These are phyloP conservation scores for Xylaria grammica DNA, from an alignment of 495 filamentous ascomycete genomes.

Conservation along the genomic window DNA sequence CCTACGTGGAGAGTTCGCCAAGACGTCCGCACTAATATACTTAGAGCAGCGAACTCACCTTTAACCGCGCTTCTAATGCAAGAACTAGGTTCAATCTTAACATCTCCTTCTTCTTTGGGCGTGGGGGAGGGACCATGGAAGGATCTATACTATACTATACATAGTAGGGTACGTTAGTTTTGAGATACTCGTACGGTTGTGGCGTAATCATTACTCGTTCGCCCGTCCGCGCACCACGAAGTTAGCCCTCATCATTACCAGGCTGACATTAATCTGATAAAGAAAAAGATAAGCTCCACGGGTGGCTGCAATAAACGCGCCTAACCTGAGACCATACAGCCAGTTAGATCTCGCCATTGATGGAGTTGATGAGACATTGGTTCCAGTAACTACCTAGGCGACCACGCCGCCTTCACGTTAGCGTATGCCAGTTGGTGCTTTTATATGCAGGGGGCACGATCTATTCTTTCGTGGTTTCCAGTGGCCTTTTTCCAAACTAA, in stretches of 20 bases:
- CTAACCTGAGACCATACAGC: constrained; percentile 3
- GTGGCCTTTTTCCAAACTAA: background rate
- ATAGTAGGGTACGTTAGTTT: too few relatives aligned
- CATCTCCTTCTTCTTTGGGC: background rate
- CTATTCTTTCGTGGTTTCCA: background rate
- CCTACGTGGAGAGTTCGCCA: background rate
- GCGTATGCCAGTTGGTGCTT: background rate
- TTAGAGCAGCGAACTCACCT: background rate
- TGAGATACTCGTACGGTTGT: too few relatives aligned
- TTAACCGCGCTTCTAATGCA: background rate
- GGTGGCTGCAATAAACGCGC: background rate
- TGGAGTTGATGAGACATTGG: background rate
- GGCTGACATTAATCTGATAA: constrained; percentile 9
- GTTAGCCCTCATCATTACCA: background rate
- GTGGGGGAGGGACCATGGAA: too few relatives aligned
- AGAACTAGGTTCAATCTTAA: background rate
- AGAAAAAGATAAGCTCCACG: background rate
- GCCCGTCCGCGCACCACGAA: too few relatives aligned
- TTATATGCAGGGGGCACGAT: background rate
- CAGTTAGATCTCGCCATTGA: background rate
- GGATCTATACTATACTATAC: too few relatives aligned
- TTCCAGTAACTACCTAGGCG: background rate
- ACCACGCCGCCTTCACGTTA: constrained; percentile 9
- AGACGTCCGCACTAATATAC: constrained; percentile 1
- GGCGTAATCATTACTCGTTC: too few relatives aligned